Evolutionary conservation across 345 rosid genomes (phyloP).

Genomic region (Tarenaya hassleriana): DNA sequence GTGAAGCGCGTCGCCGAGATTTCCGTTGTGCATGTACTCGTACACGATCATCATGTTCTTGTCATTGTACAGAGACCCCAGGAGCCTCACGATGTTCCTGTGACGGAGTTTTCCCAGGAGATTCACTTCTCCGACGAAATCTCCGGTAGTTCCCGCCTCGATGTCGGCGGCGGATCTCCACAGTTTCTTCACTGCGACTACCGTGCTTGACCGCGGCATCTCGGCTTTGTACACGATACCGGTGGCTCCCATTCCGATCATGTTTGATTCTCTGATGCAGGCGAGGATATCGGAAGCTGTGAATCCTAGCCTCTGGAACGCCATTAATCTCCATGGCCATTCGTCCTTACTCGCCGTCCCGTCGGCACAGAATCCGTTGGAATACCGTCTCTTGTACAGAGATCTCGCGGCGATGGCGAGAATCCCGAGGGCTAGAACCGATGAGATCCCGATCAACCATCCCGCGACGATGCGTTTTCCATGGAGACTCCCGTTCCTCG

Average conservation of each 20-base stretch:
- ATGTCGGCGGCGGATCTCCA: conserved; percentile 70
- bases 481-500: conserved; percentile 36
- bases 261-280: conserved; percentile 67
- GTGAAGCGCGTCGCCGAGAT: conserved; percentile 78
- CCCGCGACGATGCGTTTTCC: conserved; percentile 46
- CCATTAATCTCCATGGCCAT: conserved; percentile 94
- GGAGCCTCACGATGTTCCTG: conserved; percentile 75
- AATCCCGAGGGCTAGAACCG: conserved; percentile 47
- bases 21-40: conserved; percentile 83
- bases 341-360: conserved; percentile 47
- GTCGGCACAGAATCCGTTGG: conserved; percentile 44
- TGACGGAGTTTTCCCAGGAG: conserved; percentile 82
- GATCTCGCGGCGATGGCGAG: conserved; percentile 34
- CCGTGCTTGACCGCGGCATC: conserved; percentile 38
- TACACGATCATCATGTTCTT: conserved; percentile 67
- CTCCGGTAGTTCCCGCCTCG: conserved; percentile 52
- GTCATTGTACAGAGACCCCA: conserved; percentile 74
- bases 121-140: conserved; percentile 75
- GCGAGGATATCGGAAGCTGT: conserved; percentile 65
- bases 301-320: conserved; percentile 85
- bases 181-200: conserved; percentile 80
- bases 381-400: conserved; percentile 50
- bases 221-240: conserved; percentile 86
- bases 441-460: conserved; percentile 61
- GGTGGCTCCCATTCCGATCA: conserved; percentile 90